Conservation (phyloP, 768 basidiomycete species). For the Pulveroboletus sp. region DNA sequence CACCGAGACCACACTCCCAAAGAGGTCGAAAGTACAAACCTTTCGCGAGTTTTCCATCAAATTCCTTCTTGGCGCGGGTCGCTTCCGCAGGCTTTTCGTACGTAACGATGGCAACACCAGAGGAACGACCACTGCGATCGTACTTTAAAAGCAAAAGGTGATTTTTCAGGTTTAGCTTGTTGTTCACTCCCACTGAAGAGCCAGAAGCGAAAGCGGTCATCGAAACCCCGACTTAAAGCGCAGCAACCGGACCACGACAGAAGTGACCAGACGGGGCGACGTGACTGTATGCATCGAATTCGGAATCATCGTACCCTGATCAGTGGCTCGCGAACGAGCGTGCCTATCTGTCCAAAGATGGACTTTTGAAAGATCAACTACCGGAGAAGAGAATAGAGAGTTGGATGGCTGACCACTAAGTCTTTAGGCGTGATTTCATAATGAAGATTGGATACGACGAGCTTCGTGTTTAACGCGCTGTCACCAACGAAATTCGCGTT, state of each 20-base stretch:
- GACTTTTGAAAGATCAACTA: conserved; percentile 41
- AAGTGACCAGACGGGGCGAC: conserved; percentile 33
- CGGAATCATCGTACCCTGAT: conserved; percentile 84
- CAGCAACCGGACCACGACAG: conserved; percentile 30
- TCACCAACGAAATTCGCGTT: too few species aligned
- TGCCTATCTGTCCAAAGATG: conserved; percentile 91
- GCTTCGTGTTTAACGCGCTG: conserved; percentile 44
- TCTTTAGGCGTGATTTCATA: conserved; percentile 90
- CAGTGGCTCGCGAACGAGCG: conserved; percentile 86
- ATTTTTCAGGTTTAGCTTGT: conserved; percentile 59
- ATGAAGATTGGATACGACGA: conserved; percentile 84
- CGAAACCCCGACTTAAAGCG: conserved; percentile 29
- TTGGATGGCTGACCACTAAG: conserved; percentile 61
- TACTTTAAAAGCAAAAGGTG: conserved; percentile 63
- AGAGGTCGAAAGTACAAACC: conserved; percentile 42
- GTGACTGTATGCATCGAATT: conserved; percentile 36
- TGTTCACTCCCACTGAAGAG: conserved; percentile 33
- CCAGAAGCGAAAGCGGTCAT: conserved; percentile 43
- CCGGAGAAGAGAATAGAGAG: neutral
- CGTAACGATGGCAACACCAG: conserved; percentile 73
- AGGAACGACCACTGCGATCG: conserved; percentile 92
- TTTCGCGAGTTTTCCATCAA: conserved; percentile 84
- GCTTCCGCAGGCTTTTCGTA: conserved; percentile 81
- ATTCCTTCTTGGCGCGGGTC: conserved; percentile 76
- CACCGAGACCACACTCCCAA: neutral